Evolutionary conservation across 2,329 filamentous ascomycete genomes (phyloP), one percentile per base, ranked within the genome.

Genomic region (Lasiodiplodia theobromae): DNA sequence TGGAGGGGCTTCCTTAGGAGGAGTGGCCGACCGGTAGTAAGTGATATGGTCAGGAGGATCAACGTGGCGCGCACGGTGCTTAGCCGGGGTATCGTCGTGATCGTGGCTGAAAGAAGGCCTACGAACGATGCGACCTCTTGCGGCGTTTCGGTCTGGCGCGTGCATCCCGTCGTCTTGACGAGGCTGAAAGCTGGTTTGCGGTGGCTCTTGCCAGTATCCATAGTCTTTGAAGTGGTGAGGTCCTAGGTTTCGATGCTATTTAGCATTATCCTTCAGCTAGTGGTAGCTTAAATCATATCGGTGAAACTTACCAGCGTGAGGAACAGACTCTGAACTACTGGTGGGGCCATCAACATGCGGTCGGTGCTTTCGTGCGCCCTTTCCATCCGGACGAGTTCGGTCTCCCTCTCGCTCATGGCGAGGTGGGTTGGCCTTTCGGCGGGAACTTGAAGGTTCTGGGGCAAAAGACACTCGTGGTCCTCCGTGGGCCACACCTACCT

Each of bases 201-300:
- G 47, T 37, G 63, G 51, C 63, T 51, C 65, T 49, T 58, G 65
- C 65, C 65, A 67, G 44, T 67, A 58, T 16, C 51, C 65, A 54
- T 67, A 58, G n/a, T 57, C 65, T 28, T 21, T 67, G 38, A 67
- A 66, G 47, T 47, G 47, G 44, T 14, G 60, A 53, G 28, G 6
- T 11, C 60, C 60, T 64, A 21, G n/a, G 11, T 52, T 25, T 52
- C 3, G 21, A 64, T 18, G 47, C 28, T 52, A 5, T 7, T 66
- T 34, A 66, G 63, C 37, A 66, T 34, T 34, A 34, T 56, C 37
- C 49, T 65, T 44, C 63, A 57, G 49, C 28, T 40, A 54, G 31
- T 21, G 4, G 28, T 18, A 21, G n/a, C 7, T n/a, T 21, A 10
- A 34, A 21, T 51, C 2, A 8, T 3, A 21, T 70, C 18, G 44